phyloP scores from a whole-genome alignment of 306 rosid genomes.

The Hippophae rhamnoides region DNA sequence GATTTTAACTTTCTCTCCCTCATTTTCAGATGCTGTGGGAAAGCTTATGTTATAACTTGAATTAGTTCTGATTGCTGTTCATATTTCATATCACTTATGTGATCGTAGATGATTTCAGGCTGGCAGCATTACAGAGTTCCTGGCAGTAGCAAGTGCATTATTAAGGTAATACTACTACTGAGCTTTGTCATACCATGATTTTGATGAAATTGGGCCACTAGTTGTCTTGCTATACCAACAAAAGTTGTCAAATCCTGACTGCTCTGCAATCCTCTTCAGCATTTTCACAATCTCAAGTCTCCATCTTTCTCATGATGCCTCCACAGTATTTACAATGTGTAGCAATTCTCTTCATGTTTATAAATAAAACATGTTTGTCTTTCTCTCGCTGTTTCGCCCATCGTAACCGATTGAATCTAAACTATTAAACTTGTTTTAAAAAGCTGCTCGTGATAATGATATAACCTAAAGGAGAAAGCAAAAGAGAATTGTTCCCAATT shows the following conservation, averaged over 20 bases:
- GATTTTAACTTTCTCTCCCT: neutral
- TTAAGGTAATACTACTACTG: slow-evolving; percentile 45
- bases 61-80: neutral
- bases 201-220: slow-evolving; percentile 15
- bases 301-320: neutral
- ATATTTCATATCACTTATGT: slow-evolving; percentile 30
- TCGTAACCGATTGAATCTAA: too few relatives aligned
- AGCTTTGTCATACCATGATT: slow-evolving; percentile 4
- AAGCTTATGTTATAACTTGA: neutral
- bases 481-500: neutral
- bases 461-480: too few relatives aligned
- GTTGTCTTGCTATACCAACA: slow-evolving; percentile 4
- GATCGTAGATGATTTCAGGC: slow-evolving; percentile 41
- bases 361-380: neutral
- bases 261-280: neutral
- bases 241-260: neutral
- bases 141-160: slow-evolving; percentile 27
- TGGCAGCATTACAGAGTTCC: slow-evolving; percentile 35
- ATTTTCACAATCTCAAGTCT: neutral
- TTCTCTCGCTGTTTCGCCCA: too few relatives aligned
- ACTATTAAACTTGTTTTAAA: too few relatives aligned
- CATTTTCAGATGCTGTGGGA: slow-evolving; percentile 4
- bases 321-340: neutral
- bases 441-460: too few relatives aligned
- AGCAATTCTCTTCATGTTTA: neutral